phyloP scores from a whole-genome alignment of 2,329 filamentous ascomycete genomes.

The Sporothrix sp. region DNA sequence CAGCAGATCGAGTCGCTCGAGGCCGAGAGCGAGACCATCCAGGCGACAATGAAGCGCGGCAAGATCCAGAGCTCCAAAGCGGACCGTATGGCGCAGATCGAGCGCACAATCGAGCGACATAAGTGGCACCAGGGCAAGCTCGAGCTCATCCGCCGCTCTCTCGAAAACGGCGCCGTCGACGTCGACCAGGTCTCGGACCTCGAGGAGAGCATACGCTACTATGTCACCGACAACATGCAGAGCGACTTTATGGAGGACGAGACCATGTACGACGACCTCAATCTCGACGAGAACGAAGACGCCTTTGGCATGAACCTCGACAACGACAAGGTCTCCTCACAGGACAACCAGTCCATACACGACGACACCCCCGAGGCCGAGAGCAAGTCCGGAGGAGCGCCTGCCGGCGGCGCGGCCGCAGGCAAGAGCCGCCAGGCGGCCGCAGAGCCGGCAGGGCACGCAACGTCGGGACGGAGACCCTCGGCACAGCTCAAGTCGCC shows the following conservation, averaged over 20 bases:
- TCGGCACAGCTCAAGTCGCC: slow-evolving; percentile 90
- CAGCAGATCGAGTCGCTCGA: slow-evolving; percentile 88
- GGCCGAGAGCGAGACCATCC: slow-evolving; percentile 77
- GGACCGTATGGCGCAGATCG: slow-evolving; percentile 79
- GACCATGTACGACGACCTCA: slow-evolving; percentile 86
- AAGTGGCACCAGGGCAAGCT: slow-evolving; percentile 94
- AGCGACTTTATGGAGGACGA: slow-evolving; percentile 92
- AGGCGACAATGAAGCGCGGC: slow-evolving; percentile 86
- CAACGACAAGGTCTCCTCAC: slow-evolving; percentile 82
- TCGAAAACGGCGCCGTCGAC: slow-evolving; percentile 90
- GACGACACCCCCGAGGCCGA: slow-evolving; percentile 62
- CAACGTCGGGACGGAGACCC: slow-evolving; percentile 54
- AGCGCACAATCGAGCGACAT: slow-evolving; percentile 76
- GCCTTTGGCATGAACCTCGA: slow-evolving; percentile 72
- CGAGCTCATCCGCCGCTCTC: slow-evolving; percentile 76
- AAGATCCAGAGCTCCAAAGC: slow-evolving; percentile 78
- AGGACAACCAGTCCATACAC: slow-evolving; percentile 86
- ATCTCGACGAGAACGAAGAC: slow-evolving; percentile 86
- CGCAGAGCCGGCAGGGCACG: slow-evolving; percentile 37
- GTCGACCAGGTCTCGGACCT: slow-evolving; percentile 77
- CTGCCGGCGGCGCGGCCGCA: slow-evolving; percentile 31
- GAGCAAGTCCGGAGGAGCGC: slow-evolving; percentile 31
- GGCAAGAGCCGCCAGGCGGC: slow-evolving; percentile 47
- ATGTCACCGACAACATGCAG: slow-evolving; percentile 81
- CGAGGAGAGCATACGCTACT: slow-evolving; percentile 89